Evolutionary conservation across 2,329 filamentous ascomycete genomes (phyloP), one percentile per base, ranked within the genome.

Genomic region (Colletotrichum coccodes): DNA sequence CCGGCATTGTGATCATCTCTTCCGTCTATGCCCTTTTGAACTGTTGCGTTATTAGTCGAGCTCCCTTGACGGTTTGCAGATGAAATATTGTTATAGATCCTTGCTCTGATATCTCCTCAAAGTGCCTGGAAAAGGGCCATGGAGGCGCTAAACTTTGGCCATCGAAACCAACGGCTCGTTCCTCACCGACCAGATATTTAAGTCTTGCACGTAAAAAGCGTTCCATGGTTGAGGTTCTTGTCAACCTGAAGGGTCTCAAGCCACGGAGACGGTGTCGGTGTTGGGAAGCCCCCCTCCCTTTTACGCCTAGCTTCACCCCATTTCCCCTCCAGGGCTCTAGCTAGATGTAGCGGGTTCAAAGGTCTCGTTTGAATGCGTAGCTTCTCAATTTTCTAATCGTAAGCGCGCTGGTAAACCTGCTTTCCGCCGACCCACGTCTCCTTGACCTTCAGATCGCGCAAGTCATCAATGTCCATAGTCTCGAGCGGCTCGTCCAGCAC

Each of bases 341-440:
- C n/a, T n/a, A 14, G n/a, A 6, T 16, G 5, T 18, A 32, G 46
- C 40, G 8, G 14, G 21, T 34, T 36, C 2, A 18, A 36, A 28
- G 1, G 14, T 18, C 5, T 21, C 23, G 4, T 7, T 63, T 11
- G 11, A 12, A 26, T 16, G 49, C n/a, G 23, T 18, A 47, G 14
- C 52, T 40, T 49, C 23, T 44, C 3, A 28, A 18, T 7, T 7
- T 30, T 8, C 52, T 49, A 61, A 26, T 67, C 66, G 16, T 60
- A 46, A 30, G 50, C 54, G 32, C 65, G 57, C 42, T 56, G 21
- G 72, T 86, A 89, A 0, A 89, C 86, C 60, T 71, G 80, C 73
- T 73, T 83, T 0, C 91, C 91, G 3, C 81, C 89, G 40, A 93
- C 86, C 91, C 91, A 93, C 0, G 91, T 93, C 81, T 92, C 90